Evolutionary conservation across 345 rosid genomes (phyloP).

Genomic region (Odontarrhena argentea): DNA sequence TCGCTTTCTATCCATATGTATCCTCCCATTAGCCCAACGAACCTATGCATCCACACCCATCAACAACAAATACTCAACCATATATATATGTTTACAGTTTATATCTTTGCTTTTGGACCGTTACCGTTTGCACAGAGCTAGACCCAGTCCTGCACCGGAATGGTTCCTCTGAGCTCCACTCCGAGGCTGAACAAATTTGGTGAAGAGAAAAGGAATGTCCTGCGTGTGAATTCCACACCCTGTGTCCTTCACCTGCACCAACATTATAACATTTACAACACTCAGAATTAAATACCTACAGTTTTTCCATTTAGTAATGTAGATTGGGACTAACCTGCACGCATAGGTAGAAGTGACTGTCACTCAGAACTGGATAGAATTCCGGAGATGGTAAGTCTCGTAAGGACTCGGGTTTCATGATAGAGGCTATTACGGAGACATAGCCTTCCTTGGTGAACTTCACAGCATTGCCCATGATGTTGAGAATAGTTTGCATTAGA

Average conservation of each 20-base stretch:
- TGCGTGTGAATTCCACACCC: constrained; percentile 83
- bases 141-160: constrained; percentile 80
- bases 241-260: constrained; percentile 77
- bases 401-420: constrained; percentile 73
- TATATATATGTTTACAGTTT: not conserved
- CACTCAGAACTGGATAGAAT: constrained; percentile 54
- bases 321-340: constrained; percentile 61
- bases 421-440: constrained; percentile 66
- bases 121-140: constrained; percentile 91
- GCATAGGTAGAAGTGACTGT: constrained; percentile 72
- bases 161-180: constrained; percentile 53
- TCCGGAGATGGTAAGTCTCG: constrained; percentile 76
- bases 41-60: constrained; percentile 50
- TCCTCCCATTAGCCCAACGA: constrained; percentile 92
- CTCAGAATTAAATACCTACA: not conserved
- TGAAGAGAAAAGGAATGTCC: constrained; percentile 69
- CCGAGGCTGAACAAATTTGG: constrained; percentile 63
- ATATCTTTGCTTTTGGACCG: not conserved
- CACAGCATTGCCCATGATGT: constrained; percentile 86
- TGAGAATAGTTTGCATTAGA: constrained; percentile 74
- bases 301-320: not conserved
- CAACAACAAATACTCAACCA: constrained; percentile 16
- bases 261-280: not conserved
- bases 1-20: constrained; percentile 91
- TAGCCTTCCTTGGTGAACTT: constrained; percentile 92